Evolutionary conservation across 2,329 filamentous ascomycete species (phyloP), one percentile per base, ranked within the genome.

Genomic region (Fusarium kyushuense): DNA sequence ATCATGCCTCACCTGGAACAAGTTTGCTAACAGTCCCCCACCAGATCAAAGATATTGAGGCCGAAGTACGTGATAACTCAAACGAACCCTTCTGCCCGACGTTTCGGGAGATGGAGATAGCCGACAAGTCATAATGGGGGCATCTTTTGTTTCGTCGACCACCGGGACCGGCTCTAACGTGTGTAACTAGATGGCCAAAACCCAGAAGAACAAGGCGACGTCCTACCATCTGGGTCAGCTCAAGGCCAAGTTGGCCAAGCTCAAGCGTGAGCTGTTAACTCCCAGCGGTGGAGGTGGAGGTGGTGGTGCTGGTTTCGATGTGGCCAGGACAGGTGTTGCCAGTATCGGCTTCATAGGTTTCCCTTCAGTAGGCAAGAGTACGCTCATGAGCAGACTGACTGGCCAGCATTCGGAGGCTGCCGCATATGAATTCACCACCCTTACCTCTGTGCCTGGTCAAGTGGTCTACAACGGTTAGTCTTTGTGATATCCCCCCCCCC

Each of bases 281-380:
- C 96, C 96, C 21, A 86, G 89, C 40, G 86, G 92, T 49, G 92
- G 94, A 49, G 93, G 94, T 57, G 94, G 92, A 58, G 94, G 89
- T 67, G 93, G 92, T 78, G 72, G 72, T 49, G 84, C 91, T 64
- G 96, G 96, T 60, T 99, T 99, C 85, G 96, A 99, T 84, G 96
- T 99, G 70, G 96, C 96, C 65, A 91, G 96, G 80, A 99, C 96
- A 52, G 96, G 96, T 85, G 96, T 98, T 69, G 96, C 96, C 70
- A 97, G 93, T 84, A 90, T 99, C 76, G 95, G 95, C 42, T 98
- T 98, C 82, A 97, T 98, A 77, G 96, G 96, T 32, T 99, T 99
- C 76, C 96, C 96, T 3, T 99, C 96, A 2, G 96, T 99, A 67
- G 96, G 96, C 65, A 99, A 99, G 84, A 97, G 93, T 87, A 99